These are phyloP conservation scores for Kitagawia praeruptora DNA, from an alignment of 129 eudicot species.

Conservation along the genomic window DNA sequence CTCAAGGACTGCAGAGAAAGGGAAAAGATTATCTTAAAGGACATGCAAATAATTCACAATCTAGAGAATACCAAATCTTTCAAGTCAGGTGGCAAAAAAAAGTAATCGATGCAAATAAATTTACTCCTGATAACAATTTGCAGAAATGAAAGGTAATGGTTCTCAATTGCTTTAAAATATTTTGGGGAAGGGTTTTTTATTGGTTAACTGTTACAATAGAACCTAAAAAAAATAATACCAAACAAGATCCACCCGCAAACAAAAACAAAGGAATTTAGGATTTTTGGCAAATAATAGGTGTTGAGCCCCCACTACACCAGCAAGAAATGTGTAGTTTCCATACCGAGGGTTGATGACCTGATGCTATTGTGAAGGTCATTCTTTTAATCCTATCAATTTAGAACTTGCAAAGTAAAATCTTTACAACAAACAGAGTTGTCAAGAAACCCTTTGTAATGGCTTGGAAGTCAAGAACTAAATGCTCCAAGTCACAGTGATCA, in stretches of 20 bases:
- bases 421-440: not conserved
- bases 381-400: not conserved
- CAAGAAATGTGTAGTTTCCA: not conserved
- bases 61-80: not conserved
- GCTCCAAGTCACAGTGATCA: not conserved
- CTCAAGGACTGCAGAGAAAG: slow-evolving; percentile 54
- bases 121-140: too few relatives aligned
- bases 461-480: not conserved
- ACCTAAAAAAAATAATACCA: not conserved
- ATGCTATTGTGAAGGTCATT: not conserved
- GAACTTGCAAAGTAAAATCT: not conserved
- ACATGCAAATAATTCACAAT: not conserved
- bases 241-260: not conserved
- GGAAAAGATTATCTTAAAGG: not conserved
- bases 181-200: not conserved
- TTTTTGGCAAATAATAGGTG: not conserved
- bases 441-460: not conserved
- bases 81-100: not conserved
- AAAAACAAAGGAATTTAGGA: not conserved
- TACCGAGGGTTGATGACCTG: not conserved
- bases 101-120: not conserved
- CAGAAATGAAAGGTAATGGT: not conserved
- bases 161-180: not conserved
- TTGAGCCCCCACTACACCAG: not conserved
- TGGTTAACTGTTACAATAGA: not conserved